Evolutionary conservation across 805 yeast species (phyloP), one percentile per base, ranked within the genome.

Genomic region (Komagataella populi): DNA sequence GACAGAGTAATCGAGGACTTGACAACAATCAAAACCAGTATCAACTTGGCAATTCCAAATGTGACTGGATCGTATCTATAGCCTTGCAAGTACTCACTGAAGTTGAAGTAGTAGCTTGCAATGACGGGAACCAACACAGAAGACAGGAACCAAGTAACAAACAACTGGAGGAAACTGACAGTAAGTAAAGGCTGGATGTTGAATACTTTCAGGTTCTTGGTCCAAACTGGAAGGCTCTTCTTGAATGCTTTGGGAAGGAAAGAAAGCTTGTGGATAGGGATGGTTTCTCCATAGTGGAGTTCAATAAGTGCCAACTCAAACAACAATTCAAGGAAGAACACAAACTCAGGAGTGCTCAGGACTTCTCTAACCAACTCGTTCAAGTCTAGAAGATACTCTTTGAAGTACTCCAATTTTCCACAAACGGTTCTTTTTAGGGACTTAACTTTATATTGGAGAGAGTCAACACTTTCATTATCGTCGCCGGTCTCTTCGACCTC

Each of bases 71-170:
- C 83, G 64, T 70, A 70, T 44, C 65, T 70, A 49, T 63, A 67
- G 61, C 70, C 66, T 52, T 76, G 60, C 59, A 76, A 76, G 60
- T 76, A 76, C 57, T 75, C 63, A 59, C 80, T 66, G 61, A 78
- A 78, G 64, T 78, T 78, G 57, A 78, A 57, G 64, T 74, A 78
- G 64, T 74, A 78, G 16, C 81, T 72, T 43, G 65, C 56, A 45
- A 68, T 36, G 53, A 66, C 60, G 45, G 83, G 83, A 30, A 71
- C 51, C 6, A 63, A 54, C 45, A 73, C 60, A 6, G 79, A 64
- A 48, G 65, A 58, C 4, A 69, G 44, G n/a, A 57, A 49, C 82
- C 82, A 78, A 46, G 66, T 55, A 10, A 55, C 8, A 6, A 71
- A 55, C 18, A 71, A 63, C n/a, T 71, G 59, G 54, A 76, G 66